phyloP scores from a whole-genome alignment of 1,284 basidiomycete genomes.

The Trichosporon inkin region DNA sequence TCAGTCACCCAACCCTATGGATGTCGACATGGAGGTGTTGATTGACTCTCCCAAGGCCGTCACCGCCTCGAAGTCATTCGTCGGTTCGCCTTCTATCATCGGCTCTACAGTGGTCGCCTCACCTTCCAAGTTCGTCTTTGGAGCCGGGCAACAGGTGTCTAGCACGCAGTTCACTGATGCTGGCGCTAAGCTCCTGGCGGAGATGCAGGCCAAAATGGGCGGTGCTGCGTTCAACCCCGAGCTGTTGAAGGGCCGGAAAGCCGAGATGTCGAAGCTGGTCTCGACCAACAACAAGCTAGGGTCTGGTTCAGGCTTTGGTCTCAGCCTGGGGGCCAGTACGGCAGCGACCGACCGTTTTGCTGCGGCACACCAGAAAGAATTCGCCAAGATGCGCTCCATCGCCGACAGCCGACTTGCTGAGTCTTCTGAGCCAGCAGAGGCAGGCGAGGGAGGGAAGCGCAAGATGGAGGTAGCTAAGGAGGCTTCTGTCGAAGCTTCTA shows the following conservation, averaged over 20 bases:
- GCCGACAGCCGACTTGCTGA: background rate
- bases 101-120: background rate
- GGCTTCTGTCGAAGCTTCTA: background rate
- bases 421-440: background rate
- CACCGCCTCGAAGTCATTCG: background rate
- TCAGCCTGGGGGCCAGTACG: constrained; percentile 15
- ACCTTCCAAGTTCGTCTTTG: constrained; percentile 31
- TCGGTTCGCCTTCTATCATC: constrained; percentile 5
- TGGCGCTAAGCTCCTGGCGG: constrained; percentile 34
- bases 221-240: constrained; percentile 32
- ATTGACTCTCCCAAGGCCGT: constrained; percentile 8
- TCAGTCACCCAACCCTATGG: background rate
- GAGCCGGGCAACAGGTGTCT: constrained; percentile 24
- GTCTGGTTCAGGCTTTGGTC: constrained; percentile 30
- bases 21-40: constrained; percentile 8
- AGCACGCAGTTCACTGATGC: constrained; percentile 37
- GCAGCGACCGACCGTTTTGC: constrained; percentile 35
- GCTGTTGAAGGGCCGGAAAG: constrained; percentile 42
- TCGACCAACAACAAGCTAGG: constrained; percentile 29
- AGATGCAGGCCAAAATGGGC: constrained; percentile 44
- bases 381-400: constrained; percentile 34
- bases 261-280: constrained; percentile 39
- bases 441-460: constrained; percentile 11
- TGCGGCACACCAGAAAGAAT: constrained; percentile 39
- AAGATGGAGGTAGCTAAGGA: constrained; percentile 8